Conservation (phyloP, 768 basidiomycete species). For the Termitomyces sp. region DNA sequence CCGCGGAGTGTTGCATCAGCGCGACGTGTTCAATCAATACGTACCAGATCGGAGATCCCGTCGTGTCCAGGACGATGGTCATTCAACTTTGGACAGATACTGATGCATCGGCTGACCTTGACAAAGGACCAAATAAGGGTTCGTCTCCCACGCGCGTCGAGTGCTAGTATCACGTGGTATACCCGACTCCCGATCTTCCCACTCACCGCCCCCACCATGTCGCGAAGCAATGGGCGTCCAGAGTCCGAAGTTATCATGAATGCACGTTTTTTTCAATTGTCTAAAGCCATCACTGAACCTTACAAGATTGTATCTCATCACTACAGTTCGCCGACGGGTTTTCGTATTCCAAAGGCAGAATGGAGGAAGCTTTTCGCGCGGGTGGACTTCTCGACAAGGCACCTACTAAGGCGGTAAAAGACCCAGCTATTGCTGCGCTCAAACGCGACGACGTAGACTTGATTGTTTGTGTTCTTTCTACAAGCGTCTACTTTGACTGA, state of each 20-base stretch:
- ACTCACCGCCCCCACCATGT: slow-evolving; percentile 4
- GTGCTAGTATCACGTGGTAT: background rate
- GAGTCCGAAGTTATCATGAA: slow-evolving; percentile 47
- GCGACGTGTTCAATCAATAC: too few relatives aligned
- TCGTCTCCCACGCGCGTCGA: too few relatives aligned
- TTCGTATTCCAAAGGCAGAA: slow-evolving; percentile 59
- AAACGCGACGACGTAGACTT: slow-evolving; percentile 64
- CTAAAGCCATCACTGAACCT: background rate
- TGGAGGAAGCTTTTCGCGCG: slow-evolving; percentile 58
- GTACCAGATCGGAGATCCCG: too few relatives aligned
- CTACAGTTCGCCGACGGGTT: slow-evolving; percentile 58
- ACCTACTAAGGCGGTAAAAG: slow-evolving; percentile 41
- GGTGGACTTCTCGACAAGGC: slow-evolving; percentile 53
- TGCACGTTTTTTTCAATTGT: slow-evolving; percentile 29
- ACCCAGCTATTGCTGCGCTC: slow-evolving; percentile 25
- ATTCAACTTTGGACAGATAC: too few relatives aligned
- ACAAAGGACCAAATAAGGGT: too few relatives aligned
- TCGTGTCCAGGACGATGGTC: too few relatives aligned
- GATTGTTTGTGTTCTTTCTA: slow-evolving; percentile 36
- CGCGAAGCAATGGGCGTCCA: slow-evolving; percentile 19
- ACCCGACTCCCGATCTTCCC: background rate
- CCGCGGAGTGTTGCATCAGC: too few relatives aligned
- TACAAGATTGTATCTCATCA: background rate
- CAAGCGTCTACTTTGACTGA: background rate
- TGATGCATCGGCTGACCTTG: too few relatives aligned